phyloP scores from a whole-genome alignment of 352 stramenopile genomes.

The Globisporangium nagaii region DNA sequence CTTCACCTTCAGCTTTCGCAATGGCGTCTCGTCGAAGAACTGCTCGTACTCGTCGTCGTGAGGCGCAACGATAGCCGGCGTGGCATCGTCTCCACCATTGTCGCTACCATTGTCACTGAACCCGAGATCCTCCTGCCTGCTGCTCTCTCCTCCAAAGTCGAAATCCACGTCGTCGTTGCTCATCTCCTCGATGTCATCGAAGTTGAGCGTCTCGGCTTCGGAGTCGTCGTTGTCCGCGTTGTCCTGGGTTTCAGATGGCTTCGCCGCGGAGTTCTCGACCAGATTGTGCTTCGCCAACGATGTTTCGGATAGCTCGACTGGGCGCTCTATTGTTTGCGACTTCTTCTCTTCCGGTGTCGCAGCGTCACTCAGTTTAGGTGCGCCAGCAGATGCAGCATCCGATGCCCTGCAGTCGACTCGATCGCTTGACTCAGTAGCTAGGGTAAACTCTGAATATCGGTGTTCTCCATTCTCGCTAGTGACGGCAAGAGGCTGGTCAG shows the following conservation, averaged over 20 bases:
- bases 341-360: not conserved
- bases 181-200: constrained; percentile 5
- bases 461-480: not conserved
- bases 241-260: not conserved
- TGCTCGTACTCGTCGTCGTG: constrained; percentile 13
- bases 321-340: not conserved
- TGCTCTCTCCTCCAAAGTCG: not conserved
- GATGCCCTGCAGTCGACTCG: too few species aligned
- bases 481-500: constrained; percentile 23
- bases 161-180: constrained; percentile 5
- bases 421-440: too few species aligned
- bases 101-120: constrained; percentile 30
- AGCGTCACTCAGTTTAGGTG: not conserved
- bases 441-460: too few species aligned
- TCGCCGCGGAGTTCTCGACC: not conserved
- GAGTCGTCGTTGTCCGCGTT: not conserved
- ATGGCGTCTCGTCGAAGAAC: constrained; percentile 10
- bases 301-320: not conserved
- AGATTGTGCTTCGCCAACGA: not conserved
- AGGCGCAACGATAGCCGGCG: not conserved
- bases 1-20: constrained; percentile 10
- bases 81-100: constrained; percentile 21
- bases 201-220: constrained; percentile 9
- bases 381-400: not conserved
- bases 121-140: constrained; percentile 6